Base-by-base conservation (phyloP, 148 eudicot genomes). In the Chenopodium quinoa region DNA sequence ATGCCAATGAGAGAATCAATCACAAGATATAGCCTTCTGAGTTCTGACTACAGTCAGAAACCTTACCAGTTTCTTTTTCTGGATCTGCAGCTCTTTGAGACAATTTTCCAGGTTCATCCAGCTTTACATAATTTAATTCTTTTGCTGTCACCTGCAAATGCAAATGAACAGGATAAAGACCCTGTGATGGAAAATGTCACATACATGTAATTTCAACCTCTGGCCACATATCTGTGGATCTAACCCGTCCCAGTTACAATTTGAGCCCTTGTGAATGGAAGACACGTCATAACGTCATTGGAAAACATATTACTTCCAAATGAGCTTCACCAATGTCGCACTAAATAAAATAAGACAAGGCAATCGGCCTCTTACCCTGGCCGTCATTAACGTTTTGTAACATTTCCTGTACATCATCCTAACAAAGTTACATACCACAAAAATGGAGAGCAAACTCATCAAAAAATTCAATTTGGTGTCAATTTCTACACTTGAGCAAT, bases 51-150 rank as follows among this genome's bases (percentile, higher is more conserved):
- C 50, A 79, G 74, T 78, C 76, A 58, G 10, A 66, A 80, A 82
- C 67, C 67, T 25, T 75, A 86, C 88, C 85, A 81, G 60, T 75
- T 82, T 71, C 79, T 66, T 77, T 65, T 68, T 75, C 84, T 75
- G 86, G 81, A 47, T 71, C 77, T 65, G 80, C 62, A 5, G 47
- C 67, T 81, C 81, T 63, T 34, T 77, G 74, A 10, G 16, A 13
- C 13, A 2, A 12, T 54, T 54, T 54, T 16, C 34, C 83, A 86
- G 85, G 81, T 66, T 83, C 88, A 79, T 60, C 37, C 56, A 70
- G 83, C 70, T 81, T 72, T 69, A 91, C 92, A 85, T 84, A 90
- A 84, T 91, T 93, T 76, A 90, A 77, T 75, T 90, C 92, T 77
- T 81, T 84, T 82, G 83, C 93, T 23, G 19, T 71, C 60, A 93